These are phyloP conservation scores for Podospora comata DNA, from an alignment of 495 filamentous ascomycete species.

Conservation along the genomic window DNA sequence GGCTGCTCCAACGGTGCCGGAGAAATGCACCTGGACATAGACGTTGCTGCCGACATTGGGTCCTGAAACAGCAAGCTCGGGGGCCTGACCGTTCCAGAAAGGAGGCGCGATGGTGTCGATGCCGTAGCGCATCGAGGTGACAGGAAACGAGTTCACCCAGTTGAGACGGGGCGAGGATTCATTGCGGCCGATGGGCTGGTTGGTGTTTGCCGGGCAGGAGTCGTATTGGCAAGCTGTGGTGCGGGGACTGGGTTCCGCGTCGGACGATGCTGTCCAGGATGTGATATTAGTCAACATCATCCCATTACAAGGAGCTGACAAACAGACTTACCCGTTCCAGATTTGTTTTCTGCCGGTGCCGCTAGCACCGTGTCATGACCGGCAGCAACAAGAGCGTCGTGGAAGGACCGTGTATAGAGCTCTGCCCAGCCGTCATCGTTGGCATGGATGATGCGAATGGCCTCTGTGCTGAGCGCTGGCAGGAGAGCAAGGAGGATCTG, in stretches of 20 bases:
- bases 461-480: constrained; percentile 10
- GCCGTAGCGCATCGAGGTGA: constrained; percentile 61
- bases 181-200: constrained; percentile 54
- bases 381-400: constrained; percentile 47
- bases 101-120: constrained; percentile 53
- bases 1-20: constrained; percentile 62
- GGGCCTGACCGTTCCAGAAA: constrained; percentile 46
- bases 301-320: background rate
- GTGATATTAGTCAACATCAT: constrained; percentile 1
- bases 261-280: constrained; percentile 46
- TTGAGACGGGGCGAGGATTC: constrained; percentile 56
- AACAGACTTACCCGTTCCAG: constrained; percentile 51
- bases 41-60: constrained; percentile 64
- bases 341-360: constrained; percentile 62
- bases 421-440: constrained; percentile 76
- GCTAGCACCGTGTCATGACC: constrained; percentile 61
- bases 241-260: constrained; percentile 45
- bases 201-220: constrained; percentile 52
- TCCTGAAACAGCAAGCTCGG: constrained; percentile 61
- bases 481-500: constrained; percentile 14
- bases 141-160: constrained; percentile 68
- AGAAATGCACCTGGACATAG: constrained; percentile 50
- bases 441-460: constrained; percentile 57
- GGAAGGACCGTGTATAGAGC: constrained; percentile 57
- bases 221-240: constrained; percentile 53